phyloP scores from a whole-genome alignment of 257 asterid genomes.

The Solanum sitiens region DNA sequence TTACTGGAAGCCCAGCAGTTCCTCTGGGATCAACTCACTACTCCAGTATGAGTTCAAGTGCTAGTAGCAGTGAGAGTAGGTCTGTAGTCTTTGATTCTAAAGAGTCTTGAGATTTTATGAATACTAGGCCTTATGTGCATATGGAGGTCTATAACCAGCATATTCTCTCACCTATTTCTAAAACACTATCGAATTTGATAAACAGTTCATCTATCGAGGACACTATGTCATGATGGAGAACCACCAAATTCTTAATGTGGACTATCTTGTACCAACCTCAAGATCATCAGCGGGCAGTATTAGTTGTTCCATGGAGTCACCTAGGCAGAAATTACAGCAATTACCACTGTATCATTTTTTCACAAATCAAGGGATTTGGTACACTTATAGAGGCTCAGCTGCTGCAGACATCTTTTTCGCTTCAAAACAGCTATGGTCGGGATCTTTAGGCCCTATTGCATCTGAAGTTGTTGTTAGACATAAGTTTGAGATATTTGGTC shows the following conservation, averaged over 20 bases:
- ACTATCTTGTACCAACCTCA: conserved; percentile 22
- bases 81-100: conserved; percentile 33
- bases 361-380: conserved; percentile 35
- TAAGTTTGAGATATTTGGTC: conserved; percentile 81
- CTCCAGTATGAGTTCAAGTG: conserved; percentile 16
- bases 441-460: conserved; percentile 68
- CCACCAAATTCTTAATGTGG: conserved; percentile 34
- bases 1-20: conserved; percentile 24
- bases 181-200: conserved; percentile 52
- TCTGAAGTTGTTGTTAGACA: conserved; percentile 58
- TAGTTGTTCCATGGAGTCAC: conserved; percentile 53
- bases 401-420: conserved; percentile 78
- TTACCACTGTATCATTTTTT: conserved; percentile 31
- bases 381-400: conserved; percentile 69
- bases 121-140: conserved; percentile 27
- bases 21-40: conserved; percentile 16
- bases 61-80: conserved; percentile 32
- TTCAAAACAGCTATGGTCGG: conserved; percentile 76
- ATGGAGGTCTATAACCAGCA: conserved; percentile 53
- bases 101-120: conserved; percentile 36
- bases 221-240: conserved; percentile 44
- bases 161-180: conserved; percentile 54
- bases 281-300: conserved; percentile 31
- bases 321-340: conserved; percentile 19
- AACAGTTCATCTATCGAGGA: conserved; percentile 41